phyloP scores from a whole-genome alignment of 2,329 filamentous ascomycete genomes.

The Ophiostoma sp. region DNA sequence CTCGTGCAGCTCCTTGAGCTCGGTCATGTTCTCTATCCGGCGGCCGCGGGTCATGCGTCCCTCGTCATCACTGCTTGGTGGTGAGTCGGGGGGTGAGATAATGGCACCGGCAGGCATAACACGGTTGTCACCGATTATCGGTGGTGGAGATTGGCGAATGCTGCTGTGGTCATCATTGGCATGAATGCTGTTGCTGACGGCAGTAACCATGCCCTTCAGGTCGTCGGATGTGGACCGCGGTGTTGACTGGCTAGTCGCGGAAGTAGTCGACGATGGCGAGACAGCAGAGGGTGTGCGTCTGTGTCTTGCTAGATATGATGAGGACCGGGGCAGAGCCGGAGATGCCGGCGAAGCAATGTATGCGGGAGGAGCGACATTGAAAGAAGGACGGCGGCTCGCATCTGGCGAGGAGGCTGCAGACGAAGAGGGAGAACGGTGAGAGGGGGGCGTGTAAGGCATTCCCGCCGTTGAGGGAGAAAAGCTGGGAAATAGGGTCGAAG shows the following conservation, averaged over 20 bases:
- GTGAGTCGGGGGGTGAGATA: slow-evolving; percentile 86
- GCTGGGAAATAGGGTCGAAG: slow-evolving; percentile 1
- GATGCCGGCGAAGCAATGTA: slow-evolving; percentile 34
- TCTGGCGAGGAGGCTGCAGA: slow-evolving; percentile 54
- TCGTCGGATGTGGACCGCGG: slow-evolving; percentile 48
- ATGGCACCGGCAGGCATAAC: slow-evolving; percentile 77
- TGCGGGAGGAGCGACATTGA: slow-evolving; percentile 38
- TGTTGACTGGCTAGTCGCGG: slow-evolving; percentile 39
- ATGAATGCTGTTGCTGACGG: not conserved
- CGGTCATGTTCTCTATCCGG: slow-evolving; percentile 50
- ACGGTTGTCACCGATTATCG: slow-evolving; percentile 59
- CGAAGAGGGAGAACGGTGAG: slow-evolving; percentile 58
- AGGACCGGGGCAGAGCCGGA: slow-evolving; percentile 56
- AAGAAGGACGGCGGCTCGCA: slow-evolving; percentile 54
- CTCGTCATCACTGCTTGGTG: slow-evolving; percentile 71
- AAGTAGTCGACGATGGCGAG: slow-evolving; percentile 32
- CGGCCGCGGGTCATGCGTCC: slow-evolving; percentile 31
- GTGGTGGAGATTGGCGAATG: slow-evolving; percentile 78
- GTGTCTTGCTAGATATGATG: slow-evolving; percentile 61
- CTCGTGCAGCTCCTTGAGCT: slow-evolving; percentile 69
- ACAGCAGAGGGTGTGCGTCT: slow-evolving; percentile 52
- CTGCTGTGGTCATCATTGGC: slow-evolving; percentile 36
- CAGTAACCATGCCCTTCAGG: slow-evolving; percentile 40
- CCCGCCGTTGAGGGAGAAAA: slow-evolving; percentile 36
- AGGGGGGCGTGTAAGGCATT: slow-evolving; percentile 87